Evolutionary conservation across 2,329 filamentous ascomycete genomes (phyloP).

Genomic region (Xylariaceae sp.): DNA sequence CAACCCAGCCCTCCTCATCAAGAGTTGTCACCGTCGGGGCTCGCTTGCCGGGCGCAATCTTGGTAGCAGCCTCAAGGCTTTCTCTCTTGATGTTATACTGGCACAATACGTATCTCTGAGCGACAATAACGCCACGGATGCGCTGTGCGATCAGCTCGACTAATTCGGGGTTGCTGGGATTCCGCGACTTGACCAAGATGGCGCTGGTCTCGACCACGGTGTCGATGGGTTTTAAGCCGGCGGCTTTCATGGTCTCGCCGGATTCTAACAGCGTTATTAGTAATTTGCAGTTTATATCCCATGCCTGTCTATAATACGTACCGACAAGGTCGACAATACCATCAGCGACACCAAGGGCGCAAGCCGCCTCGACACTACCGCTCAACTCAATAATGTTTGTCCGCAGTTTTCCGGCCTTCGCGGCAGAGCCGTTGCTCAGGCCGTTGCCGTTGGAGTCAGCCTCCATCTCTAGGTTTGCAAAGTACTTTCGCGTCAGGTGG

Average conservation of each 20-base stretch:
- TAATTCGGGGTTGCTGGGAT: slow-evolving; percentile 71
- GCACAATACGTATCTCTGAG: slow-evolving; percentile 89
- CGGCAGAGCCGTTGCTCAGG: slow-evolving; percentile 31
- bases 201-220: slow-evolving; percentile 86
- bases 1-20: slow-evolving; percentile 86
- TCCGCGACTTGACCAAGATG: slow-evolving; percentile 85
- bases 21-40: slow-evolving; percentile 87
- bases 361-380: slow-evolving; percentile 95
- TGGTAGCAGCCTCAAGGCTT: slow-evolving; percentile 60
- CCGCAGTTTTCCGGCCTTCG: slow-evolving; percentile 50
- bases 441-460: slow-evolving; percentile 39
- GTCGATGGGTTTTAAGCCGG: slow-evolving; percentile 87
- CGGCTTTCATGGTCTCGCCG: slow-evolving; percentile 95
- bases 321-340: slow-evolving; percentile 96
- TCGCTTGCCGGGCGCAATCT: slow-evolving; percentile 87
- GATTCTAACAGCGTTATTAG: slow-evolving; percentile 59
- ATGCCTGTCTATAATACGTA: slow-evolving; percentile 42
- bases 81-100: slow-evolving; percentile 86
- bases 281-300: not conserved
- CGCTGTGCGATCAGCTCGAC: slow-evolving; percentile 80
- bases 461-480: slow-evolving; percentile 65
- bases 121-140: slow-evolving; percentile 90
- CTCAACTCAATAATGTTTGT: slow-evolving; percentile 93
- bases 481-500: slow-evolving; percentile 75
- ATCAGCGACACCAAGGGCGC: slow-evolving; percentile 89